A percentile compares a stretch with the other conserved stretches of the same genome.
phyloP scores from a whole-genome alignment of 2,329 filamentous ascomycete species.

The Botrytis sinoallii region DNA sequence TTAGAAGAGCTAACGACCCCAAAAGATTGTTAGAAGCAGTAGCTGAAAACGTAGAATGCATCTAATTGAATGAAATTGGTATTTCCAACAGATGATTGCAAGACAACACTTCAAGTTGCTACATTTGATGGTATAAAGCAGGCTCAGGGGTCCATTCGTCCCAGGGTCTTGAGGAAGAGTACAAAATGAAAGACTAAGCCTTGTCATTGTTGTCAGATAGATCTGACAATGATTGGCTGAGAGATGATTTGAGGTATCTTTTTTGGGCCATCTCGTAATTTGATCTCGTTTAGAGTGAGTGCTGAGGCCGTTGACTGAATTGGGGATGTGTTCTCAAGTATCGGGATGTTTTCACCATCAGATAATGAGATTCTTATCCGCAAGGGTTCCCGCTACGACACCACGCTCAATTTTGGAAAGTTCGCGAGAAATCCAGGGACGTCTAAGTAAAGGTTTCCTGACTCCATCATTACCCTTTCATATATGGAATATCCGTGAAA shows the following conservation, averaged over 20 bases:
- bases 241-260: neutral
- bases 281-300: neutral
- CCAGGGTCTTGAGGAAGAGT: neutral
- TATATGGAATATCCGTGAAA: neutral
- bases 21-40: neutral
- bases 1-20: slow-evolving; percentile 12
- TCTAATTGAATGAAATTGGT: neutral
- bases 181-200: neutral
- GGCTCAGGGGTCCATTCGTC: neutral
- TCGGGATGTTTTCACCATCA: neutral
- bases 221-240: neutral
- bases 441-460: neutral
- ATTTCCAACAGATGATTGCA: slow-evolving; percentile 12
- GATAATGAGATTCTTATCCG: neutral
- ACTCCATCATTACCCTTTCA: neutral
- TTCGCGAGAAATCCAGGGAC: neutral
- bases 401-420: neutral
- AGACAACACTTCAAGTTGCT: slow-evolving; percentile 7
- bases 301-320: neutral
- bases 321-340: neutral
- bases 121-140: neutral
- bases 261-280: slow-evolving; percentile 8
- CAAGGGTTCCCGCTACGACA: neutral
- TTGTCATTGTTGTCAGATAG: slow-evolving; percentile 1
- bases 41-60: neutral